phyloP scores from a whole-genome alignment of 768 basidiomycete species.

The Psilocybe azurescens region DNA sequence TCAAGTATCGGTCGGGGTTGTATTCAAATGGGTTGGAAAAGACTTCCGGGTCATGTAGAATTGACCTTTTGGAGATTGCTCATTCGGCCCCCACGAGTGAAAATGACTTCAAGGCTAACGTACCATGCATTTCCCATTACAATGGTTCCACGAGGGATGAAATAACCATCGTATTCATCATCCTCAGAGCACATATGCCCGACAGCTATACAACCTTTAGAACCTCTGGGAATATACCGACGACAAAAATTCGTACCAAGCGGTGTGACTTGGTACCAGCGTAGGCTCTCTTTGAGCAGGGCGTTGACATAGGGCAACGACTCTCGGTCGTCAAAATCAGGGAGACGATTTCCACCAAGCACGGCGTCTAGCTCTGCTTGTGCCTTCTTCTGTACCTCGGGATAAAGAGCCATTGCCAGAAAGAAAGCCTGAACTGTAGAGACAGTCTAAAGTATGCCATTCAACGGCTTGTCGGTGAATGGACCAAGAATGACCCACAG shows the following conservation, averaged over 20 bases:
- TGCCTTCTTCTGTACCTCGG: conserved; percentile 30
- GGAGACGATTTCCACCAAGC: conserved; percentile 27
- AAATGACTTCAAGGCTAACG: neutral
- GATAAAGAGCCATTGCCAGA: conserved; percentile 29
- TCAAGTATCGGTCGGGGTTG: conserved; percentile 37
- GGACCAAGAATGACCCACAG: conserved; percentile 1
- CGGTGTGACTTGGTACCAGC: conserved; percentile 21
- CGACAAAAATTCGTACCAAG: conserved; percentile 13
- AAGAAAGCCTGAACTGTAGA: conserved; percentile 28
- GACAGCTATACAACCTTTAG: conserved; percentile 17
- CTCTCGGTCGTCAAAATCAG: conserved; percentile 28
- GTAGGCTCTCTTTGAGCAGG: conserved; percentile 23
- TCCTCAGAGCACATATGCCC: conserved; percentile 31
- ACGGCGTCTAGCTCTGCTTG: conserved; percentile 31
- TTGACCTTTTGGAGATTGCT: conserved; percentile 16
- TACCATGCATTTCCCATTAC: conserved; percentile 36
- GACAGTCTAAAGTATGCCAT: conserved; percentile 22
- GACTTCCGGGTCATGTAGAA: conserved; percentile 38
- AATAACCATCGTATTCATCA: conserved; percentile 35
- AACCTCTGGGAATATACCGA: too few relatives aligned
- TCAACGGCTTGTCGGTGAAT: neutral
- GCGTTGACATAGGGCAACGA: conserved; percentile 27
- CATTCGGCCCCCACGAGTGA: neutral
- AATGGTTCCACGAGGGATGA: conserved; percentile 34
- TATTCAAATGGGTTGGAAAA: conserved; percentile 44